Conservation (phyloP, 345 rosid genomes). For the Citrus reticulata region DNA sequence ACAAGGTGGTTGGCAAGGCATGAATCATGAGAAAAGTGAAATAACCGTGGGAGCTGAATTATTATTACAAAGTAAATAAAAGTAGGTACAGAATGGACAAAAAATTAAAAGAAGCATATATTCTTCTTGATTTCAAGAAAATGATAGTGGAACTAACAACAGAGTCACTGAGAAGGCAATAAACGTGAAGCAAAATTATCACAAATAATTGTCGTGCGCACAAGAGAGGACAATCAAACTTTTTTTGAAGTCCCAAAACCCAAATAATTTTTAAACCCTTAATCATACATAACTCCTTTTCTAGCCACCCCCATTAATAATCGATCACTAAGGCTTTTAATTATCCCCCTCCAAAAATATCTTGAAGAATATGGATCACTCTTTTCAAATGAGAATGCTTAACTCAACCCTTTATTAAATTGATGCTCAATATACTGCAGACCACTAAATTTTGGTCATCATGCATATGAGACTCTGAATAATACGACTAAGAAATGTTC, state of each 20-base stretch:
- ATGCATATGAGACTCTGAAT: not conserved
- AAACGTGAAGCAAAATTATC: not conserved
- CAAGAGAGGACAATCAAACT: not conserved
- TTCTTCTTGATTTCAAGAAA: not conserved
- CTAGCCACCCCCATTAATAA: slow-evolving; percentile 3
- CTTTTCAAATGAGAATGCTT: not conserved
- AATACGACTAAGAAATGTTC: not conserved
- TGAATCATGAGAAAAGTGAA: too few species aligned
- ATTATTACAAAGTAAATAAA: too few species aligned
- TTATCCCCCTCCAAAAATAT: slow-evolving; percentile 24
- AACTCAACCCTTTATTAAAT: not conserved
- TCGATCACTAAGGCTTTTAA: slow-evolving; percentile 1
- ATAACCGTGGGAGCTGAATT: too few species aligned
- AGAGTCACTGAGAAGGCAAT: not conserved
- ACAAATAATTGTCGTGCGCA: not conserved
- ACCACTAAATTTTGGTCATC: not conserved
- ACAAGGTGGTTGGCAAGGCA: too few species aligned
- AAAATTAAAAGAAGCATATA: not conserved
- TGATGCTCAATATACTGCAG: slow-evolving; percentile 2
- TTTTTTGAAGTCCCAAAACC: not conserved
- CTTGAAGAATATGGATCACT: slow-evolving; percentile 19
- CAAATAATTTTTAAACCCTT: slow-evolving; percentile 8
- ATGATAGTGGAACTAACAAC: slow-evolving; percentile 9
- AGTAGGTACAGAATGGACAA: not conserved
- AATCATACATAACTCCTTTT: slow-evolving; percentile 11